These are phyloP conservation scores for Trichoderma pleuroti DNA, from an alignment of 2,329 filamentous ascomycete genomes.

Conservation along the genomic window DNA sequence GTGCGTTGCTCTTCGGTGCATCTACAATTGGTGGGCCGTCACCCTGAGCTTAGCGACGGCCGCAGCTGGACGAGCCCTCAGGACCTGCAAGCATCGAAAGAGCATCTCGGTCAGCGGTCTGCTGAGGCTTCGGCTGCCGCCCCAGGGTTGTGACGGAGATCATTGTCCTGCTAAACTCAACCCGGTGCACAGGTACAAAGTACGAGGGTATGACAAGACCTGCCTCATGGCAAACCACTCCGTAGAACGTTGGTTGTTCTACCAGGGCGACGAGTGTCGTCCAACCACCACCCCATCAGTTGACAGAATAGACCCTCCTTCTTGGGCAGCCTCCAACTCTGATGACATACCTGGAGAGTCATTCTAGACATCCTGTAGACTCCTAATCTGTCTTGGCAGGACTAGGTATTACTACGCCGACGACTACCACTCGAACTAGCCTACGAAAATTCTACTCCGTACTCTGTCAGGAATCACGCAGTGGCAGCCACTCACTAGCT, in stretches of 20 bases:
- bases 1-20: not conserved
- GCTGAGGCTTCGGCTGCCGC: not conserved
- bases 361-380: not conserved
- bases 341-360: not conserved
- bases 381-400: not conserved
- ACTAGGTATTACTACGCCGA: not conserved
- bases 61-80: conserved; percentile 18
- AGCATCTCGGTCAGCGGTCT: conserved; percentile 16
- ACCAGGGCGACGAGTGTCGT: not conserved
- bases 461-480: not conserved
- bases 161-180: not conserved
- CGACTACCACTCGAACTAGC: not conserved
- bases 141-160: not conserved
- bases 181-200: not conserved
- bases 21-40: conserved; percentile 5
- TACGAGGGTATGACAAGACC: not conserved
- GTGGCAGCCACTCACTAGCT: not conserved
- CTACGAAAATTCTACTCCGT: not conserved
- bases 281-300: not conserved
- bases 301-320: not conserved
- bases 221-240: not conserved
- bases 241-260: not conserved
- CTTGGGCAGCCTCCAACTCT: not conserved
- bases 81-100: not conserved
- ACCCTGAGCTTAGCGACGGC: conserved; percentile 21